These are phyloP conservation scores for Dissoconium aciculare DNA, from an alignment of 2,329 filamentous ascomycete genomes.

Conservation along the genomic window DNA sequence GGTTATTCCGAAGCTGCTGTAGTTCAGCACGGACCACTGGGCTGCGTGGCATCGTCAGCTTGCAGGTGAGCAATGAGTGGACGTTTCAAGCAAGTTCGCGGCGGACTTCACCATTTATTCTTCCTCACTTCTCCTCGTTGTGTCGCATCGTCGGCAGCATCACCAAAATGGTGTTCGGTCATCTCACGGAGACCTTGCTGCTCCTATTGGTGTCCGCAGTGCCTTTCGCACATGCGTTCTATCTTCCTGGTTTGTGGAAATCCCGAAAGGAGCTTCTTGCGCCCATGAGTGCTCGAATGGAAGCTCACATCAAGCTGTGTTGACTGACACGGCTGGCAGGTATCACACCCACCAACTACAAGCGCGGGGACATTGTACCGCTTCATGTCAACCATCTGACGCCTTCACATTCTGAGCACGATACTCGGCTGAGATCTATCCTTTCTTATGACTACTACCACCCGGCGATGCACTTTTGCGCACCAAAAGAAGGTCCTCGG, in stretches of 20 bases:
- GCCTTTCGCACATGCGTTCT: conserved; percentile 42
- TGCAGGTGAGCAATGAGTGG: too few relatives aligned
- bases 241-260: conserved; percentile 64
- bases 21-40: too few relatives aligned
- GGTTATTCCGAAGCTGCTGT: too few relatives aligned
- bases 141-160: conserved; percentile 1
- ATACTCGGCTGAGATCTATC: conserved; percentile 76
- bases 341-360: conserved; percentile 86
- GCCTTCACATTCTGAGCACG: conserved; percentile 60
- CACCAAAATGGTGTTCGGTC: conserved; percentile 13
- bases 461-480: conserved; percentile 73
- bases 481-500: conserved; percentile 59
- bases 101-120: too few relatives aligned
- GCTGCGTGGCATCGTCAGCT: too few relatives aligned
- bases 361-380: conserved; percentile 61
- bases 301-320: too few relatives aligned
- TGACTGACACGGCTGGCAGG: too few relatives aligned
- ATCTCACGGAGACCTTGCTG: conserved; percentile 12
- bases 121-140: too few relatives aligned
- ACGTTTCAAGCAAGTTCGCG: too few relatives aligned
- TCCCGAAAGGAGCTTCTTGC: too few relatives aligned
- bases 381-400: conserved; percentile 88
- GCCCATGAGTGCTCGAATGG: too few relatives aligned
- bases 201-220: conserved; percentile 16
- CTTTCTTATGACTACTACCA: conserved; percentile 96